Percentiles rank a stretch among this genome's conserved stretches.
Evolutionary conservation across 495 filamentous ascomycete species (phyloP).

Genomic region (Neurospora sp.): DNA sequence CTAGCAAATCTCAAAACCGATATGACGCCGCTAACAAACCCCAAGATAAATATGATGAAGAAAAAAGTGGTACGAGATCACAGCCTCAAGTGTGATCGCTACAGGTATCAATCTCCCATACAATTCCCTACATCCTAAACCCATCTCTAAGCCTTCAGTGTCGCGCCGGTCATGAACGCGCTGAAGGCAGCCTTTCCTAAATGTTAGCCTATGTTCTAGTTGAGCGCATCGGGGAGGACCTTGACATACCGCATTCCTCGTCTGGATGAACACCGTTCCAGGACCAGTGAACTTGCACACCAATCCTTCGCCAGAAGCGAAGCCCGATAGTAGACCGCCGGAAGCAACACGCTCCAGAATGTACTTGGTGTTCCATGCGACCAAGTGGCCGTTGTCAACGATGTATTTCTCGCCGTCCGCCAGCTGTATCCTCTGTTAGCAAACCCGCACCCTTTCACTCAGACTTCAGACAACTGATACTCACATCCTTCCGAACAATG

Average conservation of each 20-base stretch:
- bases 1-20: neutral
- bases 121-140: neutral
- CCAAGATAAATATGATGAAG: neutral
- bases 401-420: constrained; percentile 73
- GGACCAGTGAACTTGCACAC: constrained; percentile 92
- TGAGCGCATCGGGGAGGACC: too few species aligned
- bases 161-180: constrained; percentile 37
- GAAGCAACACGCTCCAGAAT: constrained; percentile 78
- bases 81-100: neutral
- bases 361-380: constrained; percentile 97
- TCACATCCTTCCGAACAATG: constrained; percentile 89
- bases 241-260: constrained; percentile 60
- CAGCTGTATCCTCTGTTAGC: constrained; percentile 38
- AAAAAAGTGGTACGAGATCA: neutral
- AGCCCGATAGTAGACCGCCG: constrained; percentile 74
- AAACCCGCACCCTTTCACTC: neutral
- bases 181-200: constrained; percentile 30
- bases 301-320: constrained; percentile 73
- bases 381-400: constrained; percentile 90
- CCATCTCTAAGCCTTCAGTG: neutral
- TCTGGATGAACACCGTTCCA: constrained; percentile 89
- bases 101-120: neutral
- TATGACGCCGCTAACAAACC: neutral
- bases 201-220: too few species aligned
- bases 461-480: constrained; percentile 17